Evolutionary conservation across 768 basidiomycete genomes (phyloP), one percentile per base, ranked within the genome.

Genomic region (Trametes coccinea): DNA sequence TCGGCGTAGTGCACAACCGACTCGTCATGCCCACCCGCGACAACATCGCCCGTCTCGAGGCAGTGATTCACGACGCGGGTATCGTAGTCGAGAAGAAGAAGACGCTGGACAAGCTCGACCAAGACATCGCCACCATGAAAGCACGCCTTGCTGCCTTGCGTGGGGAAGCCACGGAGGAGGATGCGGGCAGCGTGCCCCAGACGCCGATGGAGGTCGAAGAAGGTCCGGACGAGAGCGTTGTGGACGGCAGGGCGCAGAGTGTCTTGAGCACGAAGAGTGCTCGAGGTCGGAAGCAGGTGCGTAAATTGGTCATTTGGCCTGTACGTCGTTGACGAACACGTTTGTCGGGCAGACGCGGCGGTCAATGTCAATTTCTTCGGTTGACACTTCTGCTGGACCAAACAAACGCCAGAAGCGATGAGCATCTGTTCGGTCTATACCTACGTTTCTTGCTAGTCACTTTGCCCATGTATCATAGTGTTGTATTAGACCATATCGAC

Each of bases 11-110:
- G 14, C 79, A 86, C 57, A 82, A 82, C 14, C 85, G 90, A 10
- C 82, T 99, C 52, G 91, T 96, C 62, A 98, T 98, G 94, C 97
- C 97, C 16, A 98, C 97, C 2, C 82, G 86, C 41, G 86, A 87
- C 29, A 97, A 94, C 65, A 80, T 88, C 55, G 79, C 82, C 54
- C 84, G 83, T 66, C 78, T 95, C 17, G 94, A 97, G 63, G 77
- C 79, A 13, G 74, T 98, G 14, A 69, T 95, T 47, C 86, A 88
- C 4, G 85, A 89, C 3, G 84, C 92, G 0, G 82, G 81, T 4
- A 79, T 83, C 11, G 75, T 98, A 69, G 81, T 96, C n/a, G 93
- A 98, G 69, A 88, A 86, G 65, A 98, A 98, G 80, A 88, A 91
- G 67, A 77, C 86, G 11, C 84, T 92, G 43, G 96, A 98, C 72